Percentiles rank a stretch among this genome's conserved stretches.
phyloP scores from a whole-genome alignment of 129 eudicot genomes.

The Tagetes erecta region DNA sequence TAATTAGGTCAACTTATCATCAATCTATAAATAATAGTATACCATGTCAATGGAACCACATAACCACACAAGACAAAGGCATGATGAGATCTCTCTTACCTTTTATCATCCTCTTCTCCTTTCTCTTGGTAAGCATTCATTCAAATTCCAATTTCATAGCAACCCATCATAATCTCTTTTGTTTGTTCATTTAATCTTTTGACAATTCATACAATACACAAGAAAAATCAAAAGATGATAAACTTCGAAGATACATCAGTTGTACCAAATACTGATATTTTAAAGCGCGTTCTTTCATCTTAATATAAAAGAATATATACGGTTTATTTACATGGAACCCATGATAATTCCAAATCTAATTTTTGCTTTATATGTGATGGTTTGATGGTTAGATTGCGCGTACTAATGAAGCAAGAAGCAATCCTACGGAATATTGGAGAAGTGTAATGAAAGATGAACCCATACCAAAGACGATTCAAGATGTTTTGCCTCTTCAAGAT shows the following conservation, averaged over 20 bases:
- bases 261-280: too few species aligned
- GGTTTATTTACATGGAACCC: neutral
- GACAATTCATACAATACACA: neutral
- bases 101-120: slow-evolving; percentile 38
- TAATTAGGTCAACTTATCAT: slow-evolving; percentile 27
- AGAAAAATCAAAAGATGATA: neutral
- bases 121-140: slow-evolving; percentile 44
- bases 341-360: neutral
- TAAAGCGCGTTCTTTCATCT: neutral
- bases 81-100: slow-evolving; percentile 41
- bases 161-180: neutral
- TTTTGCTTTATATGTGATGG: too few species aligned
- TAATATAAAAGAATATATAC: neutral
- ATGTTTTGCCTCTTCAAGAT: slow-evolving; percentile 31
- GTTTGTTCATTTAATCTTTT: neutral
- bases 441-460: slow-evolving; percentile 56
- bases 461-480: slow-evolving; percentile 58
- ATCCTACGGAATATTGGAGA: slow-evolving; percentile 60
- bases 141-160: neutral
- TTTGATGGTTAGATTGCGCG: slow-evolving; percentile 33
- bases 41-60: slow-evolving; percentile 9
- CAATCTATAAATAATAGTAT: slow-evolving; percentile 40
- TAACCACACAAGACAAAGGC: slow-evolving; percentile 20
- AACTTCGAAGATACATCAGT: neutral
- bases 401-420: slow-evolving; percentile 45